Evolutionary conservation across 2,329 filamentous ascomycete genomes (phyloP).

Genomic region (Hysterium pulicare): DNA sequence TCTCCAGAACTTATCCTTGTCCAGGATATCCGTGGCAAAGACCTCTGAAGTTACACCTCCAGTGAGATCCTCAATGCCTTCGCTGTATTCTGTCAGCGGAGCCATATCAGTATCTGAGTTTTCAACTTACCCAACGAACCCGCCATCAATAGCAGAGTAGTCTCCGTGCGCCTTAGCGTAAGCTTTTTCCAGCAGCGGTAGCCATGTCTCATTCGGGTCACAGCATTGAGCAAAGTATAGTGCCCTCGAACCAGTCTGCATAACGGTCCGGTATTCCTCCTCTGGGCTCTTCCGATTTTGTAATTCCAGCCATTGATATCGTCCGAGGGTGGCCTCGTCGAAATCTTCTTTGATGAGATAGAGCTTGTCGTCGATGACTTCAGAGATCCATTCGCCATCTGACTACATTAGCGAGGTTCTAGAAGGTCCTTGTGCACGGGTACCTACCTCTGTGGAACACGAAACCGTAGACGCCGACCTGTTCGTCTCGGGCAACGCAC

Average conservation of each 20-base stretch:
- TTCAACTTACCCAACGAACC: slow-evolving; percentile 58
- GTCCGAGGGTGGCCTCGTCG: slow-evolving; percentile 69
- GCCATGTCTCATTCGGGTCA: slow-evolving; percentile 77
- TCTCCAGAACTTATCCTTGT: slow-evolving; percentile 79
- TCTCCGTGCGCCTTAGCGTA: slow-evolving; percentile 83
- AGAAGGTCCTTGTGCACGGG: slow-evolving; percentile 3
- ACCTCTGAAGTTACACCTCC: slow-evolving; percentile 70
- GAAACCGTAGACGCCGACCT: slow-evolving; percentile 79
- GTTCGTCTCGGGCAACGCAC: slow-evolving; percentile 69
- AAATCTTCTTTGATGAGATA: slow-evolving; percentile 80
- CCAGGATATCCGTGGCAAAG: slow-evolving; percentile 67
- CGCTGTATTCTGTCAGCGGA: slow-evolving; percentile 32
- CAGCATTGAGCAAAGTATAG: slow-evolving; percentile 75
- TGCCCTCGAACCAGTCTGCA: slow-evolving; percentile 72
- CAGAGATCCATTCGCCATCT: slow-evolving; percentile 89
- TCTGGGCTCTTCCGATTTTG: slow-evolving; percentile 68
- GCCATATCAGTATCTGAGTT: slow-evolving; percentile 1
- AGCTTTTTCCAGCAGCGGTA: slow-evolving; percentile 76
- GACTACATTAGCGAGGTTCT: slow-evolving; percentile 19
- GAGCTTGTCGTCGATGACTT: slow-evolving; percentile 87
- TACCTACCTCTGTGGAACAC: slow-evolving; percentile 67
- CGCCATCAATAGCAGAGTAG: slow-evolving; percentile 70
- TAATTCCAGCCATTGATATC: slow-evolving; percentile 70
- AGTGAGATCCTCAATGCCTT: slow-evolving; percentile 58
- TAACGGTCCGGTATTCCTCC: slow-evolving; percentile 63